phyloP scores from a whole-genome alignment of 2,329 filamentous ascomycete genomes.

The Colletotrichum euphorbiae region DNA sequence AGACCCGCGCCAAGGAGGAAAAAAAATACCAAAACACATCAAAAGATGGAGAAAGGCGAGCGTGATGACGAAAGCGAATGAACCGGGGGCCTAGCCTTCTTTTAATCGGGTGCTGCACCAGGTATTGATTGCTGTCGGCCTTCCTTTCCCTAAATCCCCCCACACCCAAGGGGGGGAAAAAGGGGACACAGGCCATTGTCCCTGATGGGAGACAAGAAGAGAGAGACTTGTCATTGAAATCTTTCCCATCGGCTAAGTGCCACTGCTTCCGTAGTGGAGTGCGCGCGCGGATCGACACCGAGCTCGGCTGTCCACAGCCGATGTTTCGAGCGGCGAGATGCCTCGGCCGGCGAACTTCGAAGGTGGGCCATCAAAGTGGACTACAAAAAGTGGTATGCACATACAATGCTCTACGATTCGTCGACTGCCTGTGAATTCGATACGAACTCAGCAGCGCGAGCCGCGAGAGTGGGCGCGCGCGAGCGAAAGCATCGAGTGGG shows the following conservation, averaged over 20 bases:
- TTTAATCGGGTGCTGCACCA: constrained; percentile 27
- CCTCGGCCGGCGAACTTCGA: constrained; percentile 19
- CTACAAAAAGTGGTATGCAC: too few species aligned
- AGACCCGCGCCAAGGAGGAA: not conserved
- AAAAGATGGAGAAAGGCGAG: constrained; percentile 17
- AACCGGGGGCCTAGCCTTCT: constrained; percentile 19
- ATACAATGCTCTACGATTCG: too few species aligned
- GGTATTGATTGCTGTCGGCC: not conserved
- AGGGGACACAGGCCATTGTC: constrained; percentile 21
- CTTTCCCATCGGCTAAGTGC: constrained; percentile 21
- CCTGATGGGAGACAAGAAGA: constrained; percentile 21
- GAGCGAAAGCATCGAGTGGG: not conserved
- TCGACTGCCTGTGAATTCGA: not conserved
- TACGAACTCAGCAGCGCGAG: not conserved
- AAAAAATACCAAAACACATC: not conserved
- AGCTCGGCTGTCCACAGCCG: constrained; percentile 32
- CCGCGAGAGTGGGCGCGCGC: not conserved
- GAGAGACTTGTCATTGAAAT: constrained; percentile 13
- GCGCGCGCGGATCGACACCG: constrained; percentile 31
- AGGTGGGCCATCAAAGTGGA: not conserved
- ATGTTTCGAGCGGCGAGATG: constrained; percentile 35
- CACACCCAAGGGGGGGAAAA: not conserved
- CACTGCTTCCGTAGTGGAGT: constrained; percentile 35
- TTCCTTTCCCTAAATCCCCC: constrained; percentile 19
- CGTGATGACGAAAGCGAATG: constrained; percentile 27